These are phyloP conservation scores for Euptelea pleiosperma DNA, from an alignment of 164 flowering plant genomes.

Conservation along the genomic window DNA sequence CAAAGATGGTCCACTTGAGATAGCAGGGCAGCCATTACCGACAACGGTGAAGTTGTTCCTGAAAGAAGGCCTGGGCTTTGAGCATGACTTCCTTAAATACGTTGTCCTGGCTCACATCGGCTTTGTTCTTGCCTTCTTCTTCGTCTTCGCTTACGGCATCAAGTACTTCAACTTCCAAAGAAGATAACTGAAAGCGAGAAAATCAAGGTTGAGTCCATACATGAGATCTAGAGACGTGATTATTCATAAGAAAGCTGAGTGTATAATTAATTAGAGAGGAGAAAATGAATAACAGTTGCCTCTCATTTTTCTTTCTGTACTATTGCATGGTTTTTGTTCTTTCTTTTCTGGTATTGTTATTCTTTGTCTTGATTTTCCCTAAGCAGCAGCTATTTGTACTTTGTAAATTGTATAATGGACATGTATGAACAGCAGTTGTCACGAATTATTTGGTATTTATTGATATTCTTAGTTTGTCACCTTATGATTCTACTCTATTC, in stretches of 20 bases:
- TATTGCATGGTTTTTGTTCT: not conserved
- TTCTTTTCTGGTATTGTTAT: not conserved
- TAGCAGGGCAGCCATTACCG: constrained; percentile 40
- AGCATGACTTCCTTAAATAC: constrained; percentile 56
- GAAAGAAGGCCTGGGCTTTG: constrained; percentile 43
- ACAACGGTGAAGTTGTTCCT: constrained; percentile 38
- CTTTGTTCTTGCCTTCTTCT: constrained; percentile 50
- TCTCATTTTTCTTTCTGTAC: not conserved
- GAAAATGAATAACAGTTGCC: too few relatives aligned
- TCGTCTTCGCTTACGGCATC: constrained; percentile 65
- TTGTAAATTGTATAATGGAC: too few relatives aligned
- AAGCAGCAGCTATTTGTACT: too few relatives aligned
- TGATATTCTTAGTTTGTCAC: too few relatives aligned
- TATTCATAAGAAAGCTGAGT: not conserved
- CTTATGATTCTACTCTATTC: too few relatives aligned
- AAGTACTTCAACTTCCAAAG: constrained; percentile 78
- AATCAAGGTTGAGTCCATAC: not conserved
- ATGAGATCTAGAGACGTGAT: too few relatives aligned
- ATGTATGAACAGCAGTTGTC: too few relatives aligned
- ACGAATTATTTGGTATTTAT: too few relatives aligned
- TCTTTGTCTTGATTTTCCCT: not conserved
- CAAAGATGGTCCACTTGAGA: constrained; percentile 16
- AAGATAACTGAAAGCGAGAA: constrained; percentile 28
- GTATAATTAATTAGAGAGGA: not conserved
- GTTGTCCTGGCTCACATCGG: constrained; percentile 57